A percentile compares a stretch with the other conserved stretches of the same genome.
Conservation (phyloP, 2,329 filamentous ascomycete genomes). For the Aspergillus brunneoviolaceus region DNA sequence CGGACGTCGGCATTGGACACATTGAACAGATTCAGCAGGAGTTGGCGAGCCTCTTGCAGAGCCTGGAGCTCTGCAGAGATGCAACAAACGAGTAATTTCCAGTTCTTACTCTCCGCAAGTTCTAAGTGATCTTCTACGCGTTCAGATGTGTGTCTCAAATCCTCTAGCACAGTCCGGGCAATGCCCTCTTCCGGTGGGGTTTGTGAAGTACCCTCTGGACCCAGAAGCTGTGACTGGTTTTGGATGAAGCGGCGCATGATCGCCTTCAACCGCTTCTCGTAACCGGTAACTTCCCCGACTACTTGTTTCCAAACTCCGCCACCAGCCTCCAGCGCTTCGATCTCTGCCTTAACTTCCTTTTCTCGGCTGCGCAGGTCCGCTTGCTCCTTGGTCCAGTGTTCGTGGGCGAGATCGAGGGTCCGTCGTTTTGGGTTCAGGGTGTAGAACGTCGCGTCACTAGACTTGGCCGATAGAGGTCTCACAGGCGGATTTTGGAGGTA, state of each 20-base stretch:
- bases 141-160: constrained; percentile 49
- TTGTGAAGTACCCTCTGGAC: constrained; percentile 11
- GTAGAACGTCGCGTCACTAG: constrained; percentile 45
- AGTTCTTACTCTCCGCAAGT: constrained; percentile 53
- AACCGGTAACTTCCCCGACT: constrained; percentile 51
- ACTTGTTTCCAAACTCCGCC: constrained; percentile 59
- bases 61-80: constrained; percentile 64
- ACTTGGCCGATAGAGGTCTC: constrained; percentile 33
- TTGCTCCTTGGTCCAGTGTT: constrained; percentile 56
- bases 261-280: constrained; percentile 43
- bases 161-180: constrained; percentile 37
- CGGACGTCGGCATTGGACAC: constrained; percentile 22
- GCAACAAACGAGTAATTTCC: constrained; percentile 62
- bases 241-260: constrained; percentile 36
- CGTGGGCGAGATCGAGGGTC: constrained; percentile 60
- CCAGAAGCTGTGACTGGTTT: constrained; percentile 20
- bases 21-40: constrained; percentile 38
- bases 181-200: constrained; percentile 24
- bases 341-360: constrained; percentile 52
- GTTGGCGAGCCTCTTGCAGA: constrained; percentile 39
- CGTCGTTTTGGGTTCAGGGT: constrained; percentile 56
- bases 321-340: constrained; percentile 58
- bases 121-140: constrained; percentile 52
- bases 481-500: constrained; percentile 54
- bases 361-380: constrained; percentile 46